Evolutionary conservation across 2,329 filamentous ascomycete genomes (phyloP).

Genomic region (Sporothrix sp.): DNA sequence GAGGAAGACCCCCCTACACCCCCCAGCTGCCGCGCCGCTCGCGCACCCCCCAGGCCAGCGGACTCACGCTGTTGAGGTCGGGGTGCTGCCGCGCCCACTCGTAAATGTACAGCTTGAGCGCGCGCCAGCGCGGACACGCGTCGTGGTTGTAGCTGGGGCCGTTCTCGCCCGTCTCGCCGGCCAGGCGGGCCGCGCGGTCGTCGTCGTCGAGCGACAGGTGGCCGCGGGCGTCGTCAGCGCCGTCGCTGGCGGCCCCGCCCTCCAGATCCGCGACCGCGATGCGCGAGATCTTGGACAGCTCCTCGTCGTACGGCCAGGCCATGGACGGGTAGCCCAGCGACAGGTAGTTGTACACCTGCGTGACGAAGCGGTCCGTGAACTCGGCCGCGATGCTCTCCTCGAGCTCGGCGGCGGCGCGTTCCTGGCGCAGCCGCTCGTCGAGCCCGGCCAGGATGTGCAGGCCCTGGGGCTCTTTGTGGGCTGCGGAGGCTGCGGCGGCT

Average conservation of each 20-base stretch:
- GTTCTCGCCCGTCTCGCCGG: constrained; percentile 9
- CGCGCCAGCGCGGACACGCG: constrained; percentile 67
- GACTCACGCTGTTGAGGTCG: constrained; percentile 50
- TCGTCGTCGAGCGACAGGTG: constrained; percentile 62
- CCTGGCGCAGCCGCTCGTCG: constrained; percentile 40
- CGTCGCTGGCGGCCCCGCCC: constrained; percentile 22
- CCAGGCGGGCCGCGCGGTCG: constrained; percentile 21
- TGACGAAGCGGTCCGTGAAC: constrained; percentile 77
- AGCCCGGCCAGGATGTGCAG: constrained; percentile 42
- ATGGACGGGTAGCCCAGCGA: constrained; percentile 84
- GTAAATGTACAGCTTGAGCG: constrained; percentile 69
- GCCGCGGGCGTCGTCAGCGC: constrained; percentile 48
- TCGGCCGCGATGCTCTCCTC: constrained; percentile 51
- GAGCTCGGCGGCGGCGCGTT: constrained; percentile 40
- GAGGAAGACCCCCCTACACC: constrained; percentile 32
- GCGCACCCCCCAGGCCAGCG: constrained; percentile 57
- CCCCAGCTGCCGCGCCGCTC: constrained; percentile 65
- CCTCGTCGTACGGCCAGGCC: constrained; percentile 72
- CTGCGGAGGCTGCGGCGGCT: constrained; percentile 4
- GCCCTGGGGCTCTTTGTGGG: constrained; percentile 28
- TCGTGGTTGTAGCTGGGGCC: constrained; percentile 28
- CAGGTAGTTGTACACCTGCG: constrained; percentile 94
- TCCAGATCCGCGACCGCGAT: constrained; percentile 60
- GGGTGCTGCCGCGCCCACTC: constrained; percentile 90
- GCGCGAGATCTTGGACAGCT: constrained; percentile 71